phyloP scores from a whole-genome alignment of 176 grass and related monocot genomes.

The Musa acuminata region DNA sequence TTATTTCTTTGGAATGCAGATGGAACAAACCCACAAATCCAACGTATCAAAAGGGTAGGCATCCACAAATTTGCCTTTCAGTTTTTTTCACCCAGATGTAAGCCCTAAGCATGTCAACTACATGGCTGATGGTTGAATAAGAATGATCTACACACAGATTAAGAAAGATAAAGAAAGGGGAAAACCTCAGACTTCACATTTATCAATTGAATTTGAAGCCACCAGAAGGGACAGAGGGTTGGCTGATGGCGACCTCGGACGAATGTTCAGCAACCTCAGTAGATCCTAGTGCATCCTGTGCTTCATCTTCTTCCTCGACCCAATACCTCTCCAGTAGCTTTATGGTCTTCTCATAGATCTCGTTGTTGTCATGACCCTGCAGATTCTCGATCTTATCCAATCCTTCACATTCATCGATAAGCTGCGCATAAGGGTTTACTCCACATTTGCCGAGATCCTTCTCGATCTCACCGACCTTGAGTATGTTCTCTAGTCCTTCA shows the following conservation, averaged over 20 bases:
- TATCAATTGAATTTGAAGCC: background rate
- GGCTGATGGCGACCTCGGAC: background rate
- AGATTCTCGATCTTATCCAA: slow-evolving; percentile 57
- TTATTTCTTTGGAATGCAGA: background rate
- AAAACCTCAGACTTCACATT: background rate
- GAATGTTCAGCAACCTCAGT: background rate
- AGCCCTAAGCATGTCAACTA: background rate
- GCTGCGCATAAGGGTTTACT: slow-evolving; percentile 42
- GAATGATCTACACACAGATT: background rate
- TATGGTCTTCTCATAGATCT: slow-evolving; percentile 43
- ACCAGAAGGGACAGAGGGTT: background rate
- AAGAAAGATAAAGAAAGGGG: background rate
- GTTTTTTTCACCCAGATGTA: background rate
- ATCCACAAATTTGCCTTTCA: background rate
- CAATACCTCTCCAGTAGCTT: slow-evolving; percentile 67
- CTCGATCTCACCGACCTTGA: slow-evolving; percentile 39
- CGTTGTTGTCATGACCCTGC: slow-evolving; percentile 38
- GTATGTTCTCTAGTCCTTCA: slow-evolving; percentile 61
- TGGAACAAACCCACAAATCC: background rate
- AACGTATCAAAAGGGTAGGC: background rate
- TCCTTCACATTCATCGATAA: slow-evolving; percentile 67
- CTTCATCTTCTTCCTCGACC: slow-evolving; percentile 54
- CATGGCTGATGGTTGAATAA: background rate
- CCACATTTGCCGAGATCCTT: slow-evolving; percentile 28
- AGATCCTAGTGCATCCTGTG: background rate